Evolutionary conservation across 2,329 filamentous ascomycete genomes (phyloP), one percentile per base, ranked within the genome.

Genomic region (Xylaria sp.): DNA sequence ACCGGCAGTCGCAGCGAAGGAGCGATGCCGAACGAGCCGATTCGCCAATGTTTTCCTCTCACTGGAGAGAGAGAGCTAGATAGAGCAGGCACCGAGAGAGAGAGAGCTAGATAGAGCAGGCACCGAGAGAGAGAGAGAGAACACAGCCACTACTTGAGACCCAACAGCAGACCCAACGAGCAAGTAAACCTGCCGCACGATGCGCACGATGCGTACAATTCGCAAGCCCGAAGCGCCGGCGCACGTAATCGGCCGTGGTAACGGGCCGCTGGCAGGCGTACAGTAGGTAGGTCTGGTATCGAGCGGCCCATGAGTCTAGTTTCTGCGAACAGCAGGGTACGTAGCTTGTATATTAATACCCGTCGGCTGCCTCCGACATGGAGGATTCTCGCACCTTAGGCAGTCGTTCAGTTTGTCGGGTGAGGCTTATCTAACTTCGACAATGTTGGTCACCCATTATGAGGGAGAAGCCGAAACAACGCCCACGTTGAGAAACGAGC

Each of bases 301-400:
- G 11, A 17, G 17, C 47, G 4, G 27, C 15, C 5, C 22, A n/a
- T 50, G 47, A 50, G 27, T n/a, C n/a, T n/a, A n/a, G n/a, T n/a
- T 31, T 31, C 25, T 29, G 25, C 27, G 29, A 29, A 17, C 36
- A n/a, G 36, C 27, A 31, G 47, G 38, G n/a, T 57, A 53, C 36
- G 57, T 51, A 62, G 29, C 36, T 2, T 38, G 38, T 65, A 67
- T 67, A 64, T 56, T n/a, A 61, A 42, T 36, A 7, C 5, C 5
- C 20, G 45, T 53, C 38, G 61, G 65, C 33, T 67, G 61, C 65
- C 65, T 67, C 61, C 17, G 20, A 39, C 17, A 17, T 10, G 22
- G 17, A 20, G 50, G 59, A 38, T 55, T 47, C 29, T 10, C 11
- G 9, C n/a, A 39, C 6, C 22, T 53, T 29, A 11, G 17, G 9